Evolutionary conservation across 345 rosid genomes (phyloP), one percentile per base, ranked within the genome.

Genomic region (Rhodamnia rubescens): DNA sequence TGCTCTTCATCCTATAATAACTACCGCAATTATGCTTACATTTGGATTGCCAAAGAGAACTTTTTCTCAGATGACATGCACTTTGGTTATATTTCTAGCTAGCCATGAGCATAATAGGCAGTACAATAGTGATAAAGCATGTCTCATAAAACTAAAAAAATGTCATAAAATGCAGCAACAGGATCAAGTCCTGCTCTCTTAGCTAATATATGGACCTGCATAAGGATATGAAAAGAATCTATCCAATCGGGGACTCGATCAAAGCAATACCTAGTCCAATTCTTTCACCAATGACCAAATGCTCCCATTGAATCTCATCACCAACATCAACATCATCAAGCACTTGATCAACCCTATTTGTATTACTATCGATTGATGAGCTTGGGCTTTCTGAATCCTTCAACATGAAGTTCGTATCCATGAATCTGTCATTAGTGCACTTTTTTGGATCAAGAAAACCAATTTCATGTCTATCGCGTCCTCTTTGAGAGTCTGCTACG

Each of bases 241-340:
- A 18, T 75, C 53, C 85, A 82, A 90, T 61, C 29, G 18, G 85
- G 83, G 85, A 84, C 82, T 57, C 54, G 47, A 81, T 26, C 85
- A 85, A 54, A 53, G 22, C 64, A 82, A 87, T 94, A 98, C 99
- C 99, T 93, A 98, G 89, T 92, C 99, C 99, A 93, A 98, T 96
- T 90, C 99, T 94, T 88, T 96, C 99, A 87, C 97, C 99, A 87
- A 98, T 88, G 78, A 91, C 96, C 93, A 98, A 90, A 91, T 98
- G 94, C 87, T 96, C 98, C 99, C 99, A 98, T 53, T 96, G 98
- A 92, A 96, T 96, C 92, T 98, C 99, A 92, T 98, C 96, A 84
- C 98, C 92, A 55, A 96, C 97, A 93, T 96, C 97, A 74, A 93
- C 98, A 87, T 96, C 99, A 86, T 95, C 99, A 86, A 95, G 91